These are phyloP conservation scores for Funneliformis mosseae DNA, from an alignment of 192 early-diverging fungal genomes.

Conservation along the genomic window DNA sequence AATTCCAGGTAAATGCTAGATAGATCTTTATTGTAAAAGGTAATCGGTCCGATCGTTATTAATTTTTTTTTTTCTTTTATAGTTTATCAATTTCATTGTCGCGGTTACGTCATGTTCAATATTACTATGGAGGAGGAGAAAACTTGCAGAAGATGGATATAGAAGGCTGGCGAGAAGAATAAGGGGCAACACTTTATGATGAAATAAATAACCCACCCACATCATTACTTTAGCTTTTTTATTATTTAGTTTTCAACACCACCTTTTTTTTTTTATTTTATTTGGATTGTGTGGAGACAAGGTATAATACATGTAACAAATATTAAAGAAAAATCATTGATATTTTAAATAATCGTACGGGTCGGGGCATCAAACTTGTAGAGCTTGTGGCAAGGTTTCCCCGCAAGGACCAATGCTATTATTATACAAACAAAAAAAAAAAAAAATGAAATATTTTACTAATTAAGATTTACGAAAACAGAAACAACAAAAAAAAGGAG, in stretches of 20 bases:
- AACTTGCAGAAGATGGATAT: slow-evolving; percentile 20
- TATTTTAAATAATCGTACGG: no score
- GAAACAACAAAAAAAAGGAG: background rate
- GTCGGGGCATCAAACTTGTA: background rate
- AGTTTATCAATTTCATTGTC: slow-evolving; percentile 9
- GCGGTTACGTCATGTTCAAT: background rate
- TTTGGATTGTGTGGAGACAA: no score
- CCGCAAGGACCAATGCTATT: slow-evolving; percentile 24
- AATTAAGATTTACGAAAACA: no score
- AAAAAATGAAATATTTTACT: no score
- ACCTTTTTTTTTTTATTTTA: no score
- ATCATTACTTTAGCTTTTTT: background rate
- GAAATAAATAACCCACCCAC: background rate
- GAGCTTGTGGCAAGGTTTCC: slow-evolving; percentile 10
- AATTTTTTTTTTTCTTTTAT: background rate
- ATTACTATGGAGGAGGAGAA: background rate
- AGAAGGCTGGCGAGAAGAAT: slow-evolving; percentile 18
- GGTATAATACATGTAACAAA: no score
- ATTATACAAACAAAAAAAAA: background rate
- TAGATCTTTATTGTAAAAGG: background rate
- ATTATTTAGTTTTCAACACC: no score
- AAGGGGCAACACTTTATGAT: background rate
- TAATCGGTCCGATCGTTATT: background rate
- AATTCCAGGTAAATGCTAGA: slow-evolving; percentile 15
- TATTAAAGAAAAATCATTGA: no score